Conservation (phyloP, 768 basidiomycete genomes). For the Leccinellum albellum region DNA sequence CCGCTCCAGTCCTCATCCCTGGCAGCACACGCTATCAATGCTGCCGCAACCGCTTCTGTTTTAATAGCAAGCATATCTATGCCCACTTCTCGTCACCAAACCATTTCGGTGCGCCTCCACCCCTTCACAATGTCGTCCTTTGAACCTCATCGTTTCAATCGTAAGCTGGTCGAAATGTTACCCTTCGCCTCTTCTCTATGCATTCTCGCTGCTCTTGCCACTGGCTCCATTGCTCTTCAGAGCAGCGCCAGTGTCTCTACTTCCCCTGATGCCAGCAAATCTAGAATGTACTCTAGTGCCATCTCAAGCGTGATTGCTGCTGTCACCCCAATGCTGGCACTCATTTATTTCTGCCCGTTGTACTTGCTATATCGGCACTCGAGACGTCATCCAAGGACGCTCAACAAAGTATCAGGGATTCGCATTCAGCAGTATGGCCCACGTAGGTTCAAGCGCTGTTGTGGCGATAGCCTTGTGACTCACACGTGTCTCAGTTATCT, state of each 20-base stretch:
- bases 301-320: slow-evolving; percentile 36
- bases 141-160: slow-evolving; percentile 10
- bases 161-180: slow-evolving; percentile 36
- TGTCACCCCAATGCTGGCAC: slow-evolving; percentile 32
- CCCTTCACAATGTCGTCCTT: slow-evolving; percentile 13
- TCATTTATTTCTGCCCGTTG: slow-evolving; percentile 49
- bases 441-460: slow-evolving; percentile 33
- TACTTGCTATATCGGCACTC: slow-evolving; percentile 49
- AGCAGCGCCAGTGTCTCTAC: slow-evolving; percentile 8
- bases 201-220: slow-evolving; percentile 32
- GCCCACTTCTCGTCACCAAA: slow-evolving; percentile 24
- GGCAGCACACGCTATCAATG: slow-evolving; percentile 29
- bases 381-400: slow-evolving; percentile 40
- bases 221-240: slow-evolving; percentile 31
- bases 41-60: slow-evolving; percentile 30
- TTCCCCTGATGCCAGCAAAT: slow-evolving; percentile 22
- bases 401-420: slow-evolving; percentile 49
- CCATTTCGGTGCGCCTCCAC: slow-evolving; percentile 28
- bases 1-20: slow-evolving; percentile 24
- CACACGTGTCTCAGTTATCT: slow-evolving; percentile 38
- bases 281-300: slow-evolving; percentile 34
- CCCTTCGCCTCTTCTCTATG: slow-evolving; percentile 34
- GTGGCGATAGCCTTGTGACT: slow-evolving; percentile 15
- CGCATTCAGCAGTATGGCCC: slow-evolving; percentile 50
- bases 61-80: slow-evolving; percentile 28